A percentile compares a stretch with the other conserved stretches of the same genome.
phyloP scores from a whole-genome alignment of 1,284 basidiomycete species.

The Irpex rosettiformis region DNA sequence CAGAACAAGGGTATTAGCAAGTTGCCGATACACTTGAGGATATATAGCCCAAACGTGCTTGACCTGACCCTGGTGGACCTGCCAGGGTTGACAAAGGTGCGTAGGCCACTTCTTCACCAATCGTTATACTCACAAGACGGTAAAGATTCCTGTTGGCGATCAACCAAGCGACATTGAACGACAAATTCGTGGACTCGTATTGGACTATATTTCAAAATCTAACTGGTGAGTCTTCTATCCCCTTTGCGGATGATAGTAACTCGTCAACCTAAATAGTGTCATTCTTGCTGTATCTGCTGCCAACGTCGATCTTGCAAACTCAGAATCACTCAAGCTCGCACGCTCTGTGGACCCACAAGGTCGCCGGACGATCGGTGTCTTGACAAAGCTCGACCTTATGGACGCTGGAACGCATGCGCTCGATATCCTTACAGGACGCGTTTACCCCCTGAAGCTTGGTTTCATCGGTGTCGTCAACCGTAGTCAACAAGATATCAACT shows the following conservation, averaged over 20 bases:
- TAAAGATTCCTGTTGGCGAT: slow-evolving; percentile 91
- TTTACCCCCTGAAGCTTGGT: slow-evolving; percentile 96
- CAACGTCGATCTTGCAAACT: slow-evolving; percentile 98
- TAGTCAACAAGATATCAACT: slow-evolving; percentile 96
- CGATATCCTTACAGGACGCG: slow-evolving; percentile 93
- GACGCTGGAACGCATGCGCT: slow-evolving; percentile 97
- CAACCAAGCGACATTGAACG: slow-evolving; percentile 94
- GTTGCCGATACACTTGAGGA: slow-evolving; percentile 90
- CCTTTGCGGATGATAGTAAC: background rate
- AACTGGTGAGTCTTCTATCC: slow-evolving; percentile 67
- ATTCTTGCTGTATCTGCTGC: slow-evolving; percentile 96
- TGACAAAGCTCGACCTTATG: slow-evolving; percentile 98
- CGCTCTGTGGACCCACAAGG: slow-evolving; percentile 95
- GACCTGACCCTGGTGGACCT: slow-evolving; percentile 96
- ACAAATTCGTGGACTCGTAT: slow-evolving; percentile 91
- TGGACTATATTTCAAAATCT: slow-evolving; percentile 95
- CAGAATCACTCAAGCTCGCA: slow-evolving; percentile 95
- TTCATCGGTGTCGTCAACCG: slow-evolving; percentile 98
- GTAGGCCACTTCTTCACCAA: too few relatives aligned
- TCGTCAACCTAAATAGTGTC: slow-evolving; percentile 51
- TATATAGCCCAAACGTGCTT: slow-evolving; percentile 93
- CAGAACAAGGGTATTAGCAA: slow-evolving; percentile 99
- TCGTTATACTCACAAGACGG: too few relatives aligned
- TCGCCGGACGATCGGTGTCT: slow-evolving; percentile 91
- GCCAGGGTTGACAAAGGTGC: slow-evolving; percentile 92